Base-by-base conservation (phyloP, 495 filamentous ascomycete species). In the Hyaloscypha hepaticicola region DNA sequence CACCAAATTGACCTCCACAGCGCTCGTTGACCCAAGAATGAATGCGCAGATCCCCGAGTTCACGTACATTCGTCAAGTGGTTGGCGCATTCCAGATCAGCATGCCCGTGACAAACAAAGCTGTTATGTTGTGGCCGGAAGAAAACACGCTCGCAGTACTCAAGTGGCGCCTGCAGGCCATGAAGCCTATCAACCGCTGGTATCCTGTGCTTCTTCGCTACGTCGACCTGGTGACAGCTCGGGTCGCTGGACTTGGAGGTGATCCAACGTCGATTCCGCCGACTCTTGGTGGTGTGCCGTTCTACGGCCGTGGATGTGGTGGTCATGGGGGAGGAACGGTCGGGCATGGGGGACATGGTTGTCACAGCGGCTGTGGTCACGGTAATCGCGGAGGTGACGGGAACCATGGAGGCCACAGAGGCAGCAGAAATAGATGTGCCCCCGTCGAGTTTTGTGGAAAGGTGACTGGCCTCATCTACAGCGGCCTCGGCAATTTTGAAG, bases 131-230 rank as follows among this genome's bases (percentile, higher is more conserved):
- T 16, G 5, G 6, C 5, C 6, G 5, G 48, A 51, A 25, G 48
- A 51, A 51, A n/a, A 6, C 6, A 51, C 48, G 19, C 48, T 51
- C 19, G 5, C 48, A 6, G 22, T 51, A 4, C 6, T 51, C 5
- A n/a, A 25, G 6, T 51, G 48, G 48, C 5, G 48, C 4, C 6
- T 51, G 6, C 48, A 51, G 22, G 6, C 5, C 6, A 51, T 51
- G 48, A 51, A 21, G 5, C 48, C 48, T 5, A 16, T 25, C 19
- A 51, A 51, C 19, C 48, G 48, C 6, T 51, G 48, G 48, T 38
- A 59, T 59, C 57, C 57, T 7, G 57, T 59, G 4, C 31, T 59
- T 9, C 5, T 21, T 6, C 26, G 31, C 5, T 59, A 59, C 21
- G 16, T 59, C 5, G 57, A 21, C 5, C 31, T 34, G 5, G 31